phyloP scores from a whole-genome alignment of 2,329 filamentous ascomycete genomes.

The Ophiostoma sp. region DNA sequence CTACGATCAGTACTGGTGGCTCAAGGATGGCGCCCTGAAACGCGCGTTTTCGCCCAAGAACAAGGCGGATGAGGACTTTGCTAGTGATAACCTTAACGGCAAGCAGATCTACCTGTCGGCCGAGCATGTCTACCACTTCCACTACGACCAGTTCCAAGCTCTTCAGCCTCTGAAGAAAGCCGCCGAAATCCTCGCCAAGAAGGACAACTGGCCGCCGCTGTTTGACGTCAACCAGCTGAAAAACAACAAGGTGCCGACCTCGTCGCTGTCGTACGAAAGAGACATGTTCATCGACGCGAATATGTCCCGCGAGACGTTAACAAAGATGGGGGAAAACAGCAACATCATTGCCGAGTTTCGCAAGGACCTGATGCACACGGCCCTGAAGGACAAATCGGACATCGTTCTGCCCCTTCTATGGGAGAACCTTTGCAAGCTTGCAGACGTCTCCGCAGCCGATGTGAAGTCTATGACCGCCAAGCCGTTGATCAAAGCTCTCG shows the following conservation, averaged over 20 bases:
- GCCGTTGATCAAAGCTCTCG: background rate
- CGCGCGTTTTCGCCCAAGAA: background rate
- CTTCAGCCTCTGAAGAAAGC: constrained; percentile 24
- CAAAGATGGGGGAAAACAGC: background rate
- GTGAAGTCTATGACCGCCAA: background rate
- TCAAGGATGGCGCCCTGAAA: constrained; percentile 9
- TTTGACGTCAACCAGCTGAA: constrained; percentile 25
- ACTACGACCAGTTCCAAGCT: constrained; percentile 29
- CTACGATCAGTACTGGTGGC: constrained; percentile 27
- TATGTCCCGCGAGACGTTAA: constrained; percentile 14
- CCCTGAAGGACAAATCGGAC: constrained; percentile 24
- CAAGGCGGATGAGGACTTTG: background rate
- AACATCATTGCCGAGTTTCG: background rate
- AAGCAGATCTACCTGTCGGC: constrained; percentile 30
- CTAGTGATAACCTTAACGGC: background rate
- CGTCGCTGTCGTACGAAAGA: constrained; percentile 23
- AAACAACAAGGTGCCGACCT: constrained; percentile 28
- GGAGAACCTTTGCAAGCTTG: background rate
- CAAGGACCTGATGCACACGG: constrained; percentile 25
- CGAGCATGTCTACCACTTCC: constrained; percentile 33
- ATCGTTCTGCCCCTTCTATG: constrained; percentile 13
- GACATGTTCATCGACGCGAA: constrained; percentile 29
- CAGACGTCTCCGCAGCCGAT: background rate
- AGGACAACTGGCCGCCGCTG: constrained; percentile 23
- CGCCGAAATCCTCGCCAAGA: constrained; percentile 24